Evolutionary conservation across 768 basidiomycete genomes (phyloP).

Genomic region (Lentinula aciculospora): DNA sequence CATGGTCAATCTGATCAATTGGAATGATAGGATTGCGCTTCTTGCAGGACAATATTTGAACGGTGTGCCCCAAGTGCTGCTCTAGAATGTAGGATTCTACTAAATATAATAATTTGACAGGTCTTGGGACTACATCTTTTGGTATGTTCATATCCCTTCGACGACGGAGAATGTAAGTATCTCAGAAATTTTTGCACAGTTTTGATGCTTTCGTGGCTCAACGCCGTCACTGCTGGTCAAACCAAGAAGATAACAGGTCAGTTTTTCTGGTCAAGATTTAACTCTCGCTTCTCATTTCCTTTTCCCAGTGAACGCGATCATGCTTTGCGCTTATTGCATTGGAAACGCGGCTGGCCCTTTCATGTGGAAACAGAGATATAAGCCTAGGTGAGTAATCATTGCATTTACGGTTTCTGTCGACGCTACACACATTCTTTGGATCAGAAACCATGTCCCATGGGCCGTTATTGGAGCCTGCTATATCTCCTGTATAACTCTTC

Average conservation of each 20-base stretch:
- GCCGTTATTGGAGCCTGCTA: slow-evolving; percentile 63
- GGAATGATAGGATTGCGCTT: slow-evolving; percentile 63
- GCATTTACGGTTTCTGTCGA: too few relatives aligned
- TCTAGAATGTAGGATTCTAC: neutral
- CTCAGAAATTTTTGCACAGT: slow-evolving; percentile 15
- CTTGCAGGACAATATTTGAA: slow-evolving; percentile 39
- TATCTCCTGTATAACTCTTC: slow-evolving; percentile 36
- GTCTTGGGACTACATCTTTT: slow-evolving; percentile 52
- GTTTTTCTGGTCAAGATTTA: too few relatives aligned
- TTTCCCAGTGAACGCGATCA: slow-evolving; percentile 67
- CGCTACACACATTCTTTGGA: neutral
- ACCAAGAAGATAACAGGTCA: slow-evolving; percentile 49
- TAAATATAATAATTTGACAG: slow-evolving; percentile 14
- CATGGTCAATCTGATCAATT: slow-evolving; percentile 60
- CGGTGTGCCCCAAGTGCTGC: slow-evolving; percentile 25
- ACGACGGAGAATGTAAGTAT: neutral
- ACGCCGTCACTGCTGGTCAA: slow-evolving; percentile 61
- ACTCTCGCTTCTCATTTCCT: too few relatives aligned
- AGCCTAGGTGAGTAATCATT: slow-evolving; percentile 46
- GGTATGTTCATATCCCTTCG: slow-evolving; percentile 10
- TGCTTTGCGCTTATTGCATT: slow-evolving; percentile 63
- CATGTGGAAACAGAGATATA: slow-evolving; percentile 70
- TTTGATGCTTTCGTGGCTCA: slow-evolving; percentile 59
- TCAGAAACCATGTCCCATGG: neutral
- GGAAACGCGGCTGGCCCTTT: slow-evolving; percentile 61